phyloP scores from a whole-genome alignment of 495 filamentous ascomycete species.

The Penicillium nucicola region DNA sequence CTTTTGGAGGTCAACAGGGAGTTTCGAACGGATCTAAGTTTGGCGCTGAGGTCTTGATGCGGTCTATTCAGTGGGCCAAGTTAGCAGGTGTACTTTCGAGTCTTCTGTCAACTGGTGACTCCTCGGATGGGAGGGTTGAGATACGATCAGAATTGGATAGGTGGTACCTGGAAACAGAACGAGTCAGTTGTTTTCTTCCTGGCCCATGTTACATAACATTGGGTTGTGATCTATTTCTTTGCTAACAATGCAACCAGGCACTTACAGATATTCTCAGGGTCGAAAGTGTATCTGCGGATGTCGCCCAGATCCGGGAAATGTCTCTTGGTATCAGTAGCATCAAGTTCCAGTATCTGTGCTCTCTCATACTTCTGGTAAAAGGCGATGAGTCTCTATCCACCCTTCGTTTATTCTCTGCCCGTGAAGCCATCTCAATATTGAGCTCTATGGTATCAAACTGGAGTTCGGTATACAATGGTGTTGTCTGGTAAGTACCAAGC shows the following conservation, averaged over 20 bases:
- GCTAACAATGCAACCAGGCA: not conserved
- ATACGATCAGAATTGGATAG: not conserved
- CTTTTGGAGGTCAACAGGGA: not conserved
- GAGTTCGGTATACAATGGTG: slow-evolving; percentile 18
- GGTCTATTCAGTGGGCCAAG: slow-evolving; percentile 1
- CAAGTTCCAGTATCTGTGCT: slow-evolving; percentile 10
- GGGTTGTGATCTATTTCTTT: too few species aligned
- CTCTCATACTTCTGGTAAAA: slow-evolving; percentile 6
- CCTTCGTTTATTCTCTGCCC: slow-evolving; percentile 7
- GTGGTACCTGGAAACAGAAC: too few species aligned
- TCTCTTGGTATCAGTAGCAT: slow-evolving; percentile 5
- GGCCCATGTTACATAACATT: too few species aligned
- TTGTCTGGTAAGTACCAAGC: slow-evolving; percentile 11
- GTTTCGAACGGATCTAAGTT: not conserved
- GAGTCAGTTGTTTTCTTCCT: too few species aligned
- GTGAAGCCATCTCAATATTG: slow-evolving; percentile 10
- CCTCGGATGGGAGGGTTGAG: not conserved
- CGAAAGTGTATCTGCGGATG: not conserved
- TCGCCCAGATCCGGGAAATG: slow-evolving; percentile 4
- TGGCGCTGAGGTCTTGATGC: slow-evolving; percentile 2
- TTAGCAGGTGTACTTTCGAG: slow-evolving; percentile 1
- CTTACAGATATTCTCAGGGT: not conserved
- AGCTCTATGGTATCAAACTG: slow-evolving; percentile 14
- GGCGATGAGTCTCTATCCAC: not conserved
- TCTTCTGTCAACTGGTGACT: not conserved